Base-by-base conservation (phyloP, 345 rosid species). In the Aegle marmelos region DNA sequence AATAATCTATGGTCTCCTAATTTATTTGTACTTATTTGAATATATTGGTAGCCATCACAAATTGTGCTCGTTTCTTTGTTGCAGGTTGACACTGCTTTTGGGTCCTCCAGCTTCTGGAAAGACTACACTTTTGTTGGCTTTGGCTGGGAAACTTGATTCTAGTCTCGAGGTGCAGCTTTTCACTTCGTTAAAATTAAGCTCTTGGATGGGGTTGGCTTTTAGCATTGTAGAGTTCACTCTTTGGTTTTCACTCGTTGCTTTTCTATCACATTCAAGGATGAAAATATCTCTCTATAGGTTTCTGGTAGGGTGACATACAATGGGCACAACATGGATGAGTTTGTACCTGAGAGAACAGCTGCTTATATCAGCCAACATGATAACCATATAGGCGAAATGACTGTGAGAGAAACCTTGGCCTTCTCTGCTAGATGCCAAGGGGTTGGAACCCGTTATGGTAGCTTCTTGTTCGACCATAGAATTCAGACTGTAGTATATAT, bases 31-130 rank as follows among this genome's bases (percentile, higher is more conserved):
- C n/a, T 76, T 9, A 34, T 45, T 50, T 50, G 22, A 17, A 50
- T 17, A 16, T 16, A 3, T 16, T 19, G 54, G 61, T 64, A 62
- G 59, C 9, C 72, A 37, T 56, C 22, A 68, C 6, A 50, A 50
- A 16, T 50, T 50, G 22, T 34, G 41, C 41, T 37, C 41, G 41
- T 37, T 37, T 37, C 41, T 37, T 9, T 37, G 41, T 7, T 37
- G 62, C 78, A 92, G 95, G 74, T 83, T 90, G 91, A 83, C 95
- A 58, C 68, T 93, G 86, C 94, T 93, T 63, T 80, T 93, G 85
- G 97, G 97, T 64, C 97, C 97, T 72, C 95, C 95, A 59, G 77
- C 88, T 69, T 90, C 97, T 57, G 97, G 97, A 9, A 93, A 93
- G 84, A 93, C 94, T 9, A 87, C 94, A 0, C 93, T 93, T 8